These are phyloP conservation scores for Endoconidiophora laricicola DNA, from an alignment of 2,329 filamentous ascomycete species.

Conservation along the genomic window DNA sequence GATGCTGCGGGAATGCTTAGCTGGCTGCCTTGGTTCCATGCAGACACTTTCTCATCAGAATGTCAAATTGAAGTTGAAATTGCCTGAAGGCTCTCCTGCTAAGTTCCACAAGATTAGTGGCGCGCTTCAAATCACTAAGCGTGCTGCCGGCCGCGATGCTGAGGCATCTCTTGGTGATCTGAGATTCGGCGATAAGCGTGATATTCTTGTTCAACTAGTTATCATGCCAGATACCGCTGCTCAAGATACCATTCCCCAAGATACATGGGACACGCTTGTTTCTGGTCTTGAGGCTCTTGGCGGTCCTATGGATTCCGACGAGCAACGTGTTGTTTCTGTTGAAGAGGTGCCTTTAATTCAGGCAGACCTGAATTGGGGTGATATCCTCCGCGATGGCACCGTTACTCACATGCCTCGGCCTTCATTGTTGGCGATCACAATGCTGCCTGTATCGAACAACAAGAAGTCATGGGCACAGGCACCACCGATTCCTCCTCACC, in stretches of 20 bases:
- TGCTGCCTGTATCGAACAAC: conserved; percentile 57
- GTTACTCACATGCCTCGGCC: conserved; percentile 75
- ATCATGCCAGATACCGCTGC: conserved; percentile 73
- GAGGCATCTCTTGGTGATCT: conserved; percentile 85
- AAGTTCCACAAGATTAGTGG: conserved; percentile 99
- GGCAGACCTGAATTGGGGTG: conserved; percentile 83
- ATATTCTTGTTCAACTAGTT: conserved; percentile 84
- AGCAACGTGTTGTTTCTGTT: conserved; percentile 66
- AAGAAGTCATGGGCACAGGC: conserved; percentile 49
- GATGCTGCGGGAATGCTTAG: conserved; percentile 95
- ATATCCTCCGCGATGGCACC: conserved; percentile 78
- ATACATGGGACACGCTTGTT: conserved; percentile 94
- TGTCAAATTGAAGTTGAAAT: conserved; percentile 81
- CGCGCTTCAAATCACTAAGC: conserved; percentile 87
- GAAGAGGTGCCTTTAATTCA: conserved; percentile 93
- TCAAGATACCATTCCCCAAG: conserved; percentile 74
- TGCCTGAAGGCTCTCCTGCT: conserved; percentile 90
- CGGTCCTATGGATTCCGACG: conserved; percentile 71
- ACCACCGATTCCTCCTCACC: conserved; percentile 85
- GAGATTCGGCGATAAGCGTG: conserved; percentile 84
- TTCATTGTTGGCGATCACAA: conserved; percentile 84
- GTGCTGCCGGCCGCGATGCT: conserved; percentile 83
- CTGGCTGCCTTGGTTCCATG: conserved; percentile 78
- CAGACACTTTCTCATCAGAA: conserved; percentile 97
- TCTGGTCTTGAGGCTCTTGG: conserved; percentile 88